Conservation (phyloP, 106 monocot genomes). For the Amphibolis antarctica region DNA sequence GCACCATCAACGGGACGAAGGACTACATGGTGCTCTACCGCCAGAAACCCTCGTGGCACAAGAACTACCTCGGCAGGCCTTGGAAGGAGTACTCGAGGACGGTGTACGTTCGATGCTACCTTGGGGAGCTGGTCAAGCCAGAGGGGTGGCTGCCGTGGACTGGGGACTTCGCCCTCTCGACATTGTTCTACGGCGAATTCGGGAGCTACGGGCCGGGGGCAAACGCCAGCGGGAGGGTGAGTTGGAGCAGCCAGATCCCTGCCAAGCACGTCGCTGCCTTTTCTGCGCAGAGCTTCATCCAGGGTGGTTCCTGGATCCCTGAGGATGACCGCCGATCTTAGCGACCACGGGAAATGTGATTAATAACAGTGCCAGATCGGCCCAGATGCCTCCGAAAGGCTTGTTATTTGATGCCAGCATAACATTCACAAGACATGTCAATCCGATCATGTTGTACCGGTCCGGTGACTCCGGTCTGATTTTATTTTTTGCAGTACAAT, state of each 20-base stretch:
- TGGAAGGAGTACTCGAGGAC: constrained; percentile 31
- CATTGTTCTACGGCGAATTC: constrained; percentile 24
- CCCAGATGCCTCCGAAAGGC: too few relatives aligned
- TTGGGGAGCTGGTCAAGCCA: constrained; percentile 15
- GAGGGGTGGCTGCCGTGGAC: constrained; percentile 24
- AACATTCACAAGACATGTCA: too few relatives aligned
- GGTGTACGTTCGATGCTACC: constrained; percentile 12
- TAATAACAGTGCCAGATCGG: too few relatives aligned
- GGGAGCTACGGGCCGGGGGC: neutral
- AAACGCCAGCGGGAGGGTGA: too few relatives aligned
- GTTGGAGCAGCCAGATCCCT: constrained; percentile 35
- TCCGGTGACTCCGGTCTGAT: too few relatives aligned
- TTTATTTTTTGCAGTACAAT: too few relatives aligned
- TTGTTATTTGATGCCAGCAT: too few relatives aligned
- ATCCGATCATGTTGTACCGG: too few relatives aligned
- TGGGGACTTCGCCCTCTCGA: constrained; percentile 15
- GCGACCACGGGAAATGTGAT: too few relatives aligned
- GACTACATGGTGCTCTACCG: constrained; percentile 46
- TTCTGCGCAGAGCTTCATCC: constrained; percentile 62
- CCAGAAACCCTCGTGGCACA: constrained; percentile 36
- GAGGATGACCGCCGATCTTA: neutral
- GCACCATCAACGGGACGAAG: constrained; percentile 34
- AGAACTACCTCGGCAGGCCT: constrained; percentile 32
- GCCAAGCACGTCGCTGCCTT: constrained; percentile 36
- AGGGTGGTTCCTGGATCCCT: constrained; percentile 57